phyloP scores from a whole-genome alignment of 176 grass and related monocot genomes.

The Miscanthus lutarioriparius region DNA sequence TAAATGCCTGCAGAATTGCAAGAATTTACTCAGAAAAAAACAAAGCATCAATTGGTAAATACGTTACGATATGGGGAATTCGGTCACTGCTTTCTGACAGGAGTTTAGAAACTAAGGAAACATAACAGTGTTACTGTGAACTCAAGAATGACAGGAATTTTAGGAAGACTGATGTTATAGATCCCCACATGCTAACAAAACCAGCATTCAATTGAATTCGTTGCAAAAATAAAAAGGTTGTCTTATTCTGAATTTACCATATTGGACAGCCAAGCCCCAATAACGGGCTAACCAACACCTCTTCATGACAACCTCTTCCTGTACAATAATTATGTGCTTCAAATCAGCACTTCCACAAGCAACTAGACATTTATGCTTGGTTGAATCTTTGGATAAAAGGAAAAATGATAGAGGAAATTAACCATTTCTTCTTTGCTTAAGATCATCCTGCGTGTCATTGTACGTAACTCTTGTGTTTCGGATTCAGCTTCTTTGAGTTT shows the following conservation, averaged over 20 bases:
- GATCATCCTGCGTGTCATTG: constrained; percentile 85
- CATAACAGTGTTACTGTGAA: background rate
- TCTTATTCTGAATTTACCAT: constrained; percentile 59
- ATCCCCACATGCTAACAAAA: background rate
- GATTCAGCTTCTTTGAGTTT: constrained; percentile 77
- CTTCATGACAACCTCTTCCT: constrained; percentile 93
- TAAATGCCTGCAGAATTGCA: constrained; percentile 68
- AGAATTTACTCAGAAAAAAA: constrained; percentile 8
- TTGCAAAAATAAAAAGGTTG: background rate
- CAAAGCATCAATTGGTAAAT: constrained; percentile 2
- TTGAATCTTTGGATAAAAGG: constrained; percentile 21
- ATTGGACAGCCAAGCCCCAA: constrained; percentile 81
- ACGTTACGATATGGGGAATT: background rate
- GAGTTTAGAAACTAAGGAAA: constrained; percentile 23
- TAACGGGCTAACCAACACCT: constrained; percentile 98
- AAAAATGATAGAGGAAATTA: background rate
- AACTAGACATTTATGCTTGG: constrained; percentile 1
- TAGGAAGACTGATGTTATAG: background rate
- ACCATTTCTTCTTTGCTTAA: constrained; percentile 95
- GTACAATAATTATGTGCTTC: constrained; percentile 24
- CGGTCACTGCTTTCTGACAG: background rate
- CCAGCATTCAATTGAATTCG: background rate
- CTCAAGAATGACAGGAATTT: background rate
- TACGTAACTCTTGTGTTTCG: constrained; percentile 67
- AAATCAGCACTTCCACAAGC: constrained; percentile 22